Evolutionary conservation across 169 alveolate genomes (phyloP), one percentile per base, ranked within the genome.

Genomic region (Plasmodium vinckei): DNA sequence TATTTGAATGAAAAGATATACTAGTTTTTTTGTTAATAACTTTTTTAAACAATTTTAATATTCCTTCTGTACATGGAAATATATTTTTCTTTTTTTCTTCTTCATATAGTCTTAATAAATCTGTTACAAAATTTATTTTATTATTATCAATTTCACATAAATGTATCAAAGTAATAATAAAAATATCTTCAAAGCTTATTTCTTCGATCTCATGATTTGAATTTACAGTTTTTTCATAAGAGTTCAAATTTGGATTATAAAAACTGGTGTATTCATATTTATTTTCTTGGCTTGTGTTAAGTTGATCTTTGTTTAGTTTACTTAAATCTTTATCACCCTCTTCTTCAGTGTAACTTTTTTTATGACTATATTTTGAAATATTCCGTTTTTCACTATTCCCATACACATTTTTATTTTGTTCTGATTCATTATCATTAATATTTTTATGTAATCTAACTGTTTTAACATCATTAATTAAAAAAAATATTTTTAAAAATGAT

Each of bases 41-140:
- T 19, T 56, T 82, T 67, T 82, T 59, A 82, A 82, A 67, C 54
- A 82, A 39, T 49, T 67, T 82, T 65, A 82, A 25, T 17, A 82
- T 53, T 9, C 23, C 49, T 44, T 68, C 82, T 13, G 90, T 82
- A 46, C 25, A 67, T 7, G 21, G 10, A 59, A 67, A 82, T 5
- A 82, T 56, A 56, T 82, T 67, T 68, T 82, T 65, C 33, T 33
- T 82, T 67, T 79, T 79, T 54, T 79, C 89, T 25, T 79, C 84
- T 33, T 82, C 90, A 33, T 82, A 82, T 10, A 82, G 9, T 13
- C 27, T 67, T 27, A 82, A 33, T 5, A 82, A 60, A 47, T 82
- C 72, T 7, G 23, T 54, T 7, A 77, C 25, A 23, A 77, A 77
- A 21, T 10, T 63, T 13, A 68, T 42, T 9, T 51, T 77, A 54